A percentile compares a stretch with the other conserved stretches of the same genome.
These are phyloP conservation scores for Myxozyma geophila DNA, from an alignment of 805 yeast species.

Conservation along the genomic window DNA sequence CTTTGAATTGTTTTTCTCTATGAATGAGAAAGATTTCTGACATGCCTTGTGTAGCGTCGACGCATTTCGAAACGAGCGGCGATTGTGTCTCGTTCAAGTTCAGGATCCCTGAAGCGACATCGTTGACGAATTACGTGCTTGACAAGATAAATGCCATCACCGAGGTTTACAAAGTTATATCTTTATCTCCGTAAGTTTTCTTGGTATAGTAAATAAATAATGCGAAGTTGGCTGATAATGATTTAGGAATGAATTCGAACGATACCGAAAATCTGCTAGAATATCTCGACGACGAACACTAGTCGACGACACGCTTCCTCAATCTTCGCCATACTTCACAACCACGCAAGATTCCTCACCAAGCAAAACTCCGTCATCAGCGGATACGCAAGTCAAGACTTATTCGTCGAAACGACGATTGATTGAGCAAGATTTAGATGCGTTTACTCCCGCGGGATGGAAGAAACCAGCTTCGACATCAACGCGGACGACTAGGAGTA, in stretches of 20 bases:
- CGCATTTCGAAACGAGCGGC: conserved; percentile 17
- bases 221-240: neutral
- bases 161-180: conserved; percentile 4
- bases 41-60: neutral
- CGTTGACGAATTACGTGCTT: conserved; percentile 9
- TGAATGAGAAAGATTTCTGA: neutral
- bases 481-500: conserved; percentile 1
- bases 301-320: neutral
- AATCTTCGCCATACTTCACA: conserved; percentile 11
- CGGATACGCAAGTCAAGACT: neutral
- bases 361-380: neutral
- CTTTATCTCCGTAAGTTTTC: conserved; percentile 2
- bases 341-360: neutral
- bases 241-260: conserved; percentile 11
- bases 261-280: neutral
- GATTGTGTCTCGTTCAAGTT: conserved; percentile 15
- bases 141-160: conserved; percentile 4
- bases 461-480: neutral
- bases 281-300: neutral
- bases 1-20: neutral
- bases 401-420: conserved; percentile 5
- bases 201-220: neutral
- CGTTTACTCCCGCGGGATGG: conserved; percentile 9
- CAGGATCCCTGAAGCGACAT: neutral
- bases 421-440: conserved; percentile 8